phyloP scores from a whole-genome alignment of 2,329 filamentous ascomycete species.

The Sclerotinia sclerotiorum region DNA sequence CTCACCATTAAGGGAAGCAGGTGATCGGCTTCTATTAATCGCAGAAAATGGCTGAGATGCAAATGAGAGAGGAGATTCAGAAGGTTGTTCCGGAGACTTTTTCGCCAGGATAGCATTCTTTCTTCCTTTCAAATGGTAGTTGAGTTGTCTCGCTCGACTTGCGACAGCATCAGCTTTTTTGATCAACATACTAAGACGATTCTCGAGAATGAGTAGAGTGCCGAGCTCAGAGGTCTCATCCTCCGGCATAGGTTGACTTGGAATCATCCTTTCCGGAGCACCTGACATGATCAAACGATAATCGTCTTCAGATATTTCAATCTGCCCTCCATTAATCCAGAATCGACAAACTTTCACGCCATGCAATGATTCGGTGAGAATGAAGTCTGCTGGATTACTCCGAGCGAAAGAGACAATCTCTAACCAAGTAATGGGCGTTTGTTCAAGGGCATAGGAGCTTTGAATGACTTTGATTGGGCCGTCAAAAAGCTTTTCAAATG shows the following conservation, averaged over 20 bases:
- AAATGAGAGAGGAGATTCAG: conserved; percentile 26
- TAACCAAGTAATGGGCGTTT: conserved; percentile 70
- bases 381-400: conserved; percentile 75
- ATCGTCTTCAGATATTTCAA: conserved; percentile 87
- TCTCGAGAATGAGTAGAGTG: conserved; percentile 80
- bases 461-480: conserved; percentile 61
- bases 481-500: conserved; percentile 84
- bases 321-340: conserved; percentile 73
- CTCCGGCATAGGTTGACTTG: conserved; percentile 77
- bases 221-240: conserved; percentile 84
- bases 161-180: conserved; percentile 77
- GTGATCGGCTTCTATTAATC: conserved; percentile 45
- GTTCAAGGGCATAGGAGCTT: conserved; percentile 55
- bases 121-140: conserved; percentile 74
- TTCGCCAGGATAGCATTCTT: conserved; percentile 70
- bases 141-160: conserved; percentile 72
- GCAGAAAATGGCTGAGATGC: conserved; percentile 34
- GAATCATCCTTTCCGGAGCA: conserved; percentile 77
- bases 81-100: conserved; percentile 46
- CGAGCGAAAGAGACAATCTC: conserved; percentile 84
- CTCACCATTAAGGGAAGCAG: conserved; percentile 30
- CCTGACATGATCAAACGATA: conserved; percentile 81
- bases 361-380: conserved; percentile 66
- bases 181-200: conserved; percentile 72
- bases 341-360: conserved; percentile 76